A percentile compares a stretch with the other conserved stretches of the same genome.
Conservation (phyloP, 305 asterid species). For the Stenogyne calaminthoides region DNA sequence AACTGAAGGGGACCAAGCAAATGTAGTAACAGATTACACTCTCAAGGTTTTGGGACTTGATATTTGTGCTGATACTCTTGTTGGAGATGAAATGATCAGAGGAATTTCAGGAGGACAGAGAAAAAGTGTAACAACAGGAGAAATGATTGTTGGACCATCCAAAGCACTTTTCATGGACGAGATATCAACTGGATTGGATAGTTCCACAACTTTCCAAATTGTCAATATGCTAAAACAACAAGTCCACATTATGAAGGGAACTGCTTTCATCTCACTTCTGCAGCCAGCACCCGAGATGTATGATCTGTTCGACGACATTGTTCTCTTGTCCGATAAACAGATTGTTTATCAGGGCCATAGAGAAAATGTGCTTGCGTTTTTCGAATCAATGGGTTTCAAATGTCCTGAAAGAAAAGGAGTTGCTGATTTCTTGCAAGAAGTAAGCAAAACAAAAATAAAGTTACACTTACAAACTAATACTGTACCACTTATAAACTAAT, state of each 20-base stretch:
- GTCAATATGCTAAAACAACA: slow-evolving; percentile 63
- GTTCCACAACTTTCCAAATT: slow-evolving; percentile 87
- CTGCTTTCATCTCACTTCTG: slow-evolving; percentile 81
- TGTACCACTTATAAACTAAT: not conserved
- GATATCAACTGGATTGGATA: slow-evolving; percentile 91
- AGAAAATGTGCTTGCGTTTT: slow-evolving; percentile 66
- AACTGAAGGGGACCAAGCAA: slow-evolving; percentile 57
- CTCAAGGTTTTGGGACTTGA: slow-evolving; percentile 55
- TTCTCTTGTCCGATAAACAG: slow-evolving; percentile 71
- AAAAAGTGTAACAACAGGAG: slow-evolving; percentile 73
- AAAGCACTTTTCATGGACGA: slow-evolving; percentile 90
- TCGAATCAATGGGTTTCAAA: slow-evolving; percentile 75
- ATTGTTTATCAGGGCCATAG: slow-evolving; percentile 86
- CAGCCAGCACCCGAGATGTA: slow-evolving; percentile 96
- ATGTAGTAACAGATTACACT: slow-evolving; percentile 51
- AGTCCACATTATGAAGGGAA: slow-evolving; percentile 72
- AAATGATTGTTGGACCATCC: slow-evolving; percentile 84
- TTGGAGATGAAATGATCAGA: slow-evolving; percentile 58
- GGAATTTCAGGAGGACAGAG: slow-evolving; percentile 63
- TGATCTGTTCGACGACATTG: slow-evolving; percentile 77
- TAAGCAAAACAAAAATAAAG: slow-evolving; percentile 7
- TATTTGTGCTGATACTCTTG: slow-evolving; percentile 58
- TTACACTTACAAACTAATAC: not conserved
- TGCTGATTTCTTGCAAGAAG: slow-evolving; percentile 97
- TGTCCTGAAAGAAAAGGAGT: slow-evolving; percentile 85